Percentiles rank a stretch among this genome's conserved stretches.
These are phyloP conservation scores for Leccinum pachyderme DNA, from an alignment of 1,284 basidiomycete genomes.

Conservation along the genomic window DNA sequence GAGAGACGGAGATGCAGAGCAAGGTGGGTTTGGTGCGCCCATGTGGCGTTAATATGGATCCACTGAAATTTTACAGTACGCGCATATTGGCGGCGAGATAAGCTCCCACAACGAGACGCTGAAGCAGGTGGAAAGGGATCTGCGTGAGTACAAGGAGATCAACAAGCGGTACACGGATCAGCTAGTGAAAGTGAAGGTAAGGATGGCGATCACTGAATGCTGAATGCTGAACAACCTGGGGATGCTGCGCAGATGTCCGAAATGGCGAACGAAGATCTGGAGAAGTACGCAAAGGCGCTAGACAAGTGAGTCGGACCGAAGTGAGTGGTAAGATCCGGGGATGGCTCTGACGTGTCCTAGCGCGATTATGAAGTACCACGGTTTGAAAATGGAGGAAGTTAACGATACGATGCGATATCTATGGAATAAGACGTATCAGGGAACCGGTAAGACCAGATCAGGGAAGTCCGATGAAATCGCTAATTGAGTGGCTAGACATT, in stretches of 20 bases:
- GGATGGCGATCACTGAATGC: conserved; percentile 2
- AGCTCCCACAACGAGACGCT: conserved; percentile 72
- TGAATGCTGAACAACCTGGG: not conserved
- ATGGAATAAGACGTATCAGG: conserved; percentile 99
- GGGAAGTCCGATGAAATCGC: conserved; percentile 13
- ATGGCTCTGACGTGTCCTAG: conserved; percentile 41
- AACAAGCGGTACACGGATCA: conserved; percentile 87
- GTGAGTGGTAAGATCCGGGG: not conserved
- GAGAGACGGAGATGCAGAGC: conserved; percentile 69
- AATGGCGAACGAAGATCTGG: conserved; percentile 92
- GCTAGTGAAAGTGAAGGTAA: conserved; percentile 90
- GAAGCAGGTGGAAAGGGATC: conserved; percentile 67
- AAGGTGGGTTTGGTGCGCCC: conserved; percentile 47
- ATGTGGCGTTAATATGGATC: not conserved
- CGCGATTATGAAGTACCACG: conserved; percentile 97
- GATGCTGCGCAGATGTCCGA: conserved; percentile 68
- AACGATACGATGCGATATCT: conserved; percentile 95
- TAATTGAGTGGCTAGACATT: conserved; percentile 64
- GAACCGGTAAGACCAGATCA: conserved; percentile 67
- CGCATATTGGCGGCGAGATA: conserved; percentile 80
- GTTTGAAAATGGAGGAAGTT: conserved; percentile 99
- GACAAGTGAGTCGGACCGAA: conserved; percentile 67
- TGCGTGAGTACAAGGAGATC: conserved; percentile 87
- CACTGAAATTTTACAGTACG: conserved; percentile 52
- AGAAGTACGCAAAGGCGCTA: conserved; percentile 95